Base-by-base conservation (phyloP, 176 grass and related monocot genomes). In the Aegilops umbellulata region DNA sequence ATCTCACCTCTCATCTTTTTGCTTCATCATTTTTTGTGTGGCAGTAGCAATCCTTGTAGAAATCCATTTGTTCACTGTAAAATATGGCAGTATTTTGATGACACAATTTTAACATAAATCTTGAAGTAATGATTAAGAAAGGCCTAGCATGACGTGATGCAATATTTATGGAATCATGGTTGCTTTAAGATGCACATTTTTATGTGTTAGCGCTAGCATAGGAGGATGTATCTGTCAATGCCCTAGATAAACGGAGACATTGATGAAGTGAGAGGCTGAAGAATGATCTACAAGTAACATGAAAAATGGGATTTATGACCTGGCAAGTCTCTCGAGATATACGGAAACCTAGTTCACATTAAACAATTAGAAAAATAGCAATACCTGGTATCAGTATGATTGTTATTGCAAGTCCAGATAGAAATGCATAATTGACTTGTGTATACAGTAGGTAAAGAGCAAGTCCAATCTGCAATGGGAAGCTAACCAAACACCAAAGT, bases 361-460 rank as follows among this genome's bases (percentile, higher is more conserved):
- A 80, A 64, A 71, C 9, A 74, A 82, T 36, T 23, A 57, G 51
- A 87, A 85, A 23, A n/a, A 60, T 38, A 86, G 80, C 8, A 71
- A 49, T 85, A 98, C 93, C 93, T 95, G 96, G 96, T 89, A 98
- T 98, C 30, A 98, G 92, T 84, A 95, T 76, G 80, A 95, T 87
- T 78, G 93, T 98, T 87, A 98, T 93, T 60, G 93, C 88, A 29
- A 98, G 86, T 76, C 93, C 96, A 79, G 93, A 95, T 81, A 98
- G 67, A 85, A 98, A 98, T 76, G 96, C 96, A 86, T 92, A 98
- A 90, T 89, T 94, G 74, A 98, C 96, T 89, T 98, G 96, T 46
- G 90, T 98, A 77, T 95, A 98, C 84, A 95, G 77, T 65, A 98
- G 88, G 90, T 92, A 98, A 61, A 95, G 91, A 75, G 93, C 93